phyloP scores from a whole-genome alignment of 2,329 filamentous ascomycete genomes.

The Podosphaera aphanis region DNA sequence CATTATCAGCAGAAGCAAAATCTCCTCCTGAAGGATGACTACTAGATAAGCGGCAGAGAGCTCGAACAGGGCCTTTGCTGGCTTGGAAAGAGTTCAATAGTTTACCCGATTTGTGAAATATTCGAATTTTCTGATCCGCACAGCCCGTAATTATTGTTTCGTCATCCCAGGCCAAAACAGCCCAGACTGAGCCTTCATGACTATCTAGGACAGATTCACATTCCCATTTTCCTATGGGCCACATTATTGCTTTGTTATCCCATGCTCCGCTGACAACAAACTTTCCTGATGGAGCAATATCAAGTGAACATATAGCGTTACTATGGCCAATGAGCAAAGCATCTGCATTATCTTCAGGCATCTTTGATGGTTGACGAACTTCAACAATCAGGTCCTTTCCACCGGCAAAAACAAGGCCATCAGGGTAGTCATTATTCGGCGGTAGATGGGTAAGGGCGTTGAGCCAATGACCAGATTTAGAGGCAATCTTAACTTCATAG shows the following conservation, averaged over 20 bases:
- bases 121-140: slow-evolving; percentile 69
- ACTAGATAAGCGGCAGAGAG: slow-evolving; percentile 58
- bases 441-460: slow-evolving; percentile 62
- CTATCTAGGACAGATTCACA: slow-evolving; percentile 46
- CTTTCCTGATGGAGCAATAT: slow-evolving; percentile 46
- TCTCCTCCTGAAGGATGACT: slow-evolving; percentile 63
- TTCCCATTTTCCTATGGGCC: slow-evolving; percentile 73
- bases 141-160: slow-evolving; percentile 73
- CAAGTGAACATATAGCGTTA: slow-evolving; percentile 70
- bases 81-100: slow-evolving; percentile 41
- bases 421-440: slow-evolving; percentile 38
- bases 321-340: slow-evolving; percentile 68
- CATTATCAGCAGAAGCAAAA: slow-evolving; percentile 89
- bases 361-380: slow-evolving; percentile 47
- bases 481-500: slow-evolving; percentile 58
- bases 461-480: slow-evolving; percentile 64
- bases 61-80: slow-evolving; percentile 64
- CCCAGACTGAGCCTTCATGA: slow-evolving; percentile 70
- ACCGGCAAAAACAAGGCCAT: slow-evolving; percentile 67
- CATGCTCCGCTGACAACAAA: slow-evolving; percentile 80
- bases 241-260: slow-evolving; percentile 73
- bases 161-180: slow-evolving; percentile 63
- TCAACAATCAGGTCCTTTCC: slow-evolving; percentile 88
- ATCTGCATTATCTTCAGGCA: slow-evolving; percentile 54
- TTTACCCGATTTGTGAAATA: slow-evolving; percentile 46